Percentiles rank a stretch among this genome's conserved stretches.
These are phyloP conservation scores for Yarrowia sp. DNA, from an alignment of 805 yeast species.

Conservation along the genomic window DNA sequence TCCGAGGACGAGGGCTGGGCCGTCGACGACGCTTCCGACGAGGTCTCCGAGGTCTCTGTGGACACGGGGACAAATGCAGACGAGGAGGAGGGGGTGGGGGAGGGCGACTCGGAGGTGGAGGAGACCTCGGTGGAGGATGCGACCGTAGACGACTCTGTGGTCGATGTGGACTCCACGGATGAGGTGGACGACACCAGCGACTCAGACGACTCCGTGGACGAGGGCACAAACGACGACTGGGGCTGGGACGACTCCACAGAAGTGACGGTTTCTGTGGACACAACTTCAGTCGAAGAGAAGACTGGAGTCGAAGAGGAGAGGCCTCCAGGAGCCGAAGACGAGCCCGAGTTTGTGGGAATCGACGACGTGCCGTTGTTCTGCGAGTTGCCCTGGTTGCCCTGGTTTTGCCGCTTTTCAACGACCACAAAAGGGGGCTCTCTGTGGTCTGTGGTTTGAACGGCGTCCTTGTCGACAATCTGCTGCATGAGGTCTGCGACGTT, in stretches of 20 bases:
- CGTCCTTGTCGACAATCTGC: constrained; percentile 21
- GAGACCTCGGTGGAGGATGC: constrained; percentile 13
- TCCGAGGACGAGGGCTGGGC: background rate
- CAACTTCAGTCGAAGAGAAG: background rate
- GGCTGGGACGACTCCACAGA: background rate
- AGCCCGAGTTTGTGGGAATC: background rate
- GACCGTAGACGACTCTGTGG: background rate
- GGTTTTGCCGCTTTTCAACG: constrained; percentile 11
- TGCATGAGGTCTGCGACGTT: constrained; percentile 32
- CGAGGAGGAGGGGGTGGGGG: background rate
- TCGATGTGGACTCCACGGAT: background rate
- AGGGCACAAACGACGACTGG: background rate
- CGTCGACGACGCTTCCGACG: background rate
- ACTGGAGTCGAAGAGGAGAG: background rate
- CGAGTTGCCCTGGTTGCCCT: background rate
- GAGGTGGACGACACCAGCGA: background rate
- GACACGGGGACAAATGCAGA: constrained; percentile 23
- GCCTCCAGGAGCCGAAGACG: background rate
- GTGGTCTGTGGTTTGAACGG: background rate
- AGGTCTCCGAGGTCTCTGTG: background rate
- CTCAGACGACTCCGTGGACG: background rate
- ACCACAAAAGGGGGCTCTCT: constrained; percentile 14
- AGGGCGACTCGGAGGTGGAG: constrained; percentile 2
- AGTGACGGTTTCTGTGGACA: background rate
- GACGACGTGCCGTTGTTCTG: constrained; percentile 24